These are phyloP conservation scores for Phytophthora sojae DNA, from an alignment of 352 stramenopile species.

Conservation along the genomic window DNA sequence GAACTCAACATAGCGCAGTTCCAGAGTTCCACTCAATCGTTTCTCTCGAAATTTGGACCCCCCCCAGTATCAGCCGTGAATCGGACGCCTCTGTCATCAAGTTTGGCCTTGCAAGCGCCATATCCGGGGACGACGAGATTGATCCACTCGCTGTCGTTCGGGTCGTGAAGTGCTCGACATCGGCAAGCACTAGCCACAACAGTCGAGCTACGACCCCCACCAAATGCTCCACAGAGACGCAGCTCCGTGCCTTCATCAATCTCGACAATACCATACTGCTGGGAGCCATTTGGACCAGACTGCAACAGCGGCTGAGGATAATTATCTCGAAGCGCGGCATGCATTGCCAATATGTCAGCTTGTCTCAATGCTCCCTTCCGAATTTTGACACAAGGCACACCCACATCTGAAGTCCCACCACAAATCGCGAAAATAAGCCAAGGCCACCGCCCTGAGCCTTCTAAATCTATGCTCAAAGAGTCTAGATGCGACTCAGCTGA, in stretches of 20 bases:
- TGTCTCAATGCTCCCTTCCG: not conserved
- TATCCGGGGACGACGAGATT: not conserved
- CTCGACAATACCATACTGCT: not conserved
- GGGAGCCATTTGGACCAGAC: not conserved
- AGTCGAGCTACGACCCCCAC: not conserved
- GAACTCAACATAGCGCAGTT: not conserved
- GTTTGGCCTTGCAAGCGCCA: not conserved
- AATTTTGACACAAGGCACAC: not conserved
- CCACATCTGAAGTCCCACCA: not conserved
- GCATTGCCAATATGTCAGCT: not conserved
- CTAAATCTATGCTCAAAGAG: not conserved
- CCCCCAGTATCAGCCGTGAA: not conserved
- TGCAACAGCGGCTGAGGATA: not conserved
- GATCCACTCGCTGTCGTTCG: not conserved
- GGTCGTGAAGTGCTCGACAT: not conserved
- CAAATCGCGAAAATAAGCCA: not conserved
- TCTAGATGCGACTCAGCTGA: not conserved
- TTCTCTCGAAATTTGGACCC: not conserved
- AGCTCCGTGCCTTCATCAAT: not conserved
- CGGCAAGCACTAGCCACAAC: not conserved
- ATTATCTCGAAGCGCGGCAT: not conserved
- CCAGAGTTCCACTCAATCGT: not conserved
- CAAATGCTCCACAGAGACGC: not conserved
- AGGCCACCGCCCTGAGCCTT: not conserved
- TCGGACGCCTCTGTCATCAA: not conserved